A percentile compares a stretch with the other conserved stretches of the same genome.
These are phyloP conservation scores for Larix sibirica DNA, from an alignment of 83 land plant species.

Conservation along the genomic window DNA sequence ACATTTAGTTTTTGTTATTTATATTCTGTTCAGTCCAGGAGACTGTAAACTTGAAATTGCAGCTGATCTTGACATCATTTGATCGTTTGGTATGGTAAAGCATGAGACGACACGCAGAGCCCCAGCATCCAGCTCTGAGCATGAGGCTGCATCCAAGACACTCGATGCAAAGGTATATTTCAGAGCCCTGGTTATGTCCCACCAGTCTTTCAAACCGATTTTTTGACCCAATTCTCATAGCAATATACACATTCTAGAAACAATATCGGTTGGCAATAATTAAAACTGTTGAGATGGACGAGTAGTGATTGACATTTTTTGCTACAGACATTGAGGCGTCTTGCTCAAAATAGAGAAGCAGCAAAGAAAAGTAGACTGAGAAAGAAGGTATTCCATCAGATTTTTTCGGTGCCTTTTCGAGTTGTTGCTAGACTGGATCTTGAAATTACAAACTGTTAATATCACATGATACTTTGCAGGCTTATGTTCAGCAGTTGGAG, in stretches of 20 bases:
- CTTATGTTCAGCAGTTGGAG: slow-evolving; percentile 78
- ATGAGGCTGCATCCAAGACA: slow-evolving; percentile 6
- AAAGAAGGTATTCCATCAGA: slow-evolving; percentile 49
- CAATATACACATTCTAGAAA: too few relatives aligned
- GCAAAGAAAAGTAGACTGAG: slow-evolving; percentile 86
- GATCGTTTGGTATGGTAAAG: slow-evolving; percentile 12
- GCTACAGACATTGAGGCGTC: slow-evolving; percentile 66
- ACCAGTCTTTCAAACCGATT: too few relatives aligned
- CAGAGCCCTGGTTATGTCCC: too few relatives aligned
- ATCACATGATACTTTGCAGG: slow-evolving; percentile 28
- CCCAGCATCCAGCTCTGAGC: slow-evolving; percentile 16
- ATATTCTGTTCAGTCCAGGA: background rate
- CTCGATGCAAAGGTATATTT: slow-evolving; percentile 16
- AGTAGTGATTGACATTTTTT: too few relatives aligned
- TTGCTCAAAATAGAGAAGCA: slow-evolving; percentile 89
- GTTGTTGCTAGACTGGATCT: background rate
- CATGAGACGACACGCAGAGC: slow-evolving; percentile 4
- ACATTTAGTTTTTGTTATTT: background rate
- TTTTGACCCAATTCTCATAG: too few relatives aligned
- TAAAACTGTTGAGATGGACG: too few relatives aligned
- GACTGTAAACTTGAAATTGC: background rate
- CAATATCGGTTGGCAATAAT: too few relatives aligned
- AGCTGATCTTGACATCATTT: background rate
- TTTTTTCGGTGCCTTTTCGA: background rate
- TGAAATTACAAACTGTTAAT: background rate